phyloP scores from a whole-genome alignment of 192 early-diverging fungal genomes.

The Linnemannia elongata region DNA sequence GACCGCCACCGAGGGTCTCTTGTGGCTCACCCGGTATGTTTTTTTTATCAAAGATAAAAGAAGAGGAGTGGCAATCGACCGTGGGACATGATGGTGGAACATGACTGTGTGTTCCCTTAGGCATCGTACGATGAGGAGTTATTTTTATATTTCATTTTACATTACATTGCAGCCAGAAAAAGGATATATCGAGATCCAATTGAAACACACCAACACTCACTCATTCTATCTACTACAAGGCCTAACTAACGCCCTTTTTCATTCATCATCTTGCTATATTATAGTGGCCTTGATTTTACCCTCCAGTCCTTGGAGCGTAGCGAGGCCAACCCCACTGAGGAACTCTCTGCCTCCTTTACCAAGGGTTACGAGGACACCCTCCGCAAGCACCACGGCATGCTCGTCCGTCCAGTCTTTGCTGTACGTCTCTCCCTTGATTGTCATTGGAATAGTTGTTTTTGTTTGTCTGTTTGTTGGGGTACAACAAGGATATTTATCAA shows the following conservation, averaged over 20 bases:
- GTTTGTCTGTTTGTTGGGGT: neutral
- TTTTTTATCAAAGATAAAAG: neutral
- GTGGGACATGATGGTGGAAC: neutral
- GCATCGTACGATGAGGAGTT: neutral
- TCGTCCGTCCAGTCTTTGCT: constrained; percentile 76
- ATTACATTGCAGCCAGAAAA: neutral
- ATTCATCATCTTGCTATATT: neutral
- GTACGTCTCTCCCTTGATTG: constrained; percentile 51
- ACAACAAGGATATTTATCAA: neutral
- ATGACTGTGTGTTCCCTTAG: neutral
- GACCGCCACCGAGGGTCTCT: constrained; percentile 89
- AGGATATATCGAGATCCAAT: neutral
- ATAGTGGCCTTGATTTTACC: constrained; percentile 84
- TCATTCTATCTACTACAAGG: neutral
- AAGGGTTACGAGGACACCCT: constrained; percentile 80
- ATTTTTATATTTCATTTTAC: neutral
- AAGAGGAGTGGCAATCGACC: neutral
- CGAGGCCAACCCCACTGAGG: constrained; percentile 65
- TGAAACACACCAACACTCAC: neutral
- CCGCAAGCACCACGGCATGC: constrained; percentile 75
- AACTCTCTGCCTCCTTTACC: constrained; percentile 80
- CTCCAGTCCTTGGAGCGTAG: constrained; percentile 76
- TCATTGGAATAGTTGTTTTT: neutral
- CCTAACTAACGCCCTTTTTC: neutral
- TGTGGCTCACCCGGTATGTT: constrained; percentile 91